phyloP scores from a whole-genome alignment of 2,329 filamentous ascomycete species.

The Pseudogymnoascus sp. region DNA sequence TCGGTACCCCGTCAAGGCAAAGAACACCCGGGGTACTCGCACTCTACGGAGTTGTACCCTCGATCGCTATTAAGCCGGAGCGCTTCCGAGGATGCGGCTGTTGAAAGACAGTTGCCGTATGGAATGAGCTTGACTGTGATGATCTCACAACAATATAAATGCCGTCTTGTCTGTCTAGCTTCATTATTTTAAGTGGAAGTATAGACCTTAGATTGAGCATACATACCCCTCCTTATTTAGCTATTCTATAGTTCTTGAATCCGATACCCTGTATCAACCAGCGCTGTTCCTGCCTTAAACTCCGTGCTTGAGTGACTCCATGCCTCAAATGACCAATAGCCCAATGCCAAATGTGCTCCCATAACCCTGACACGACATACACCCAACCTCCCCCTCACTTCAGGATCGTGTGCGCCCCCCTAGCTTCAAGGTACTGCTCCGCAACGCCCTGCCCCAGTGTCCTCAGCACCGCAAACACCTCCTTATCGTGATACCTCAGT shows the following conservation, averaged over 20 bases:
- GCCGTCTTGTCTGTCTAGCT: conserved; percentile 12
- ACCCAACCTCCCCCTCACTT: conserved; percentile 51
- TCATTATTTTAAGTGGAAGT: not conserved
- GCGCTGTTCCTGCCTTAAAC: not conserved
- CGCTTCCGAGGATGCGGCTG: conserved; percentile 73
- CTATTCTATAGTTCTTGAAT: conserved; percentile 2
- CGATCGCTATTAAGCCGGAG: conserved; percentile 99
- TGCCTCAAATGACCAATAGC: not conserved
- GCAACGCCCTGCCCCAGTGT: conserved; percentile 72
- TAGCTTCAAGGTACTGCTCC: conserved; percentile 81
- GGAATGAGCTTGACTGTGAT: conserved; percentile 90
- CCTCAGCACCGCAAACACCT: conserved; percentile 80
- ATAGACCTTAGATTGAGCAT: conserved; percentile 23
- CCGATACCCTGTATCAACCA: not conserved
- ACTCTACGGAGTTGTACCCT: conserved; percentile 15
- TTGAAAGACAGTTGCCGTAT: conserved; percentile 77
- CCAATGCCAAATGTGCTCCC: conserved; percentile 3
- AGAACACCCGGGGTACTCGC: conserved; percentile 49
- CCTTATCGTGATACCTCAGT: conserved; percentile 84
- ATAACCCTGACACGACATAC: not conserved
- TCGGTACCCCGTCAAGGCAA: conserved; percentile 83
- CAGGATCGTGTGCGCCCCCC: conserved; percentile 86
- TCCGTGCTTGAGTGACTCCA: conserved; percentile 1
- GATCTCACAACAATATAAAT: conserved; percentile 2
- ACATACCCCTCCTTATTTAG: conserved; percentile 20